Conservation (phyloP, 169 alveolate genomes). For the Plasmodium knowlesi region DNA sequence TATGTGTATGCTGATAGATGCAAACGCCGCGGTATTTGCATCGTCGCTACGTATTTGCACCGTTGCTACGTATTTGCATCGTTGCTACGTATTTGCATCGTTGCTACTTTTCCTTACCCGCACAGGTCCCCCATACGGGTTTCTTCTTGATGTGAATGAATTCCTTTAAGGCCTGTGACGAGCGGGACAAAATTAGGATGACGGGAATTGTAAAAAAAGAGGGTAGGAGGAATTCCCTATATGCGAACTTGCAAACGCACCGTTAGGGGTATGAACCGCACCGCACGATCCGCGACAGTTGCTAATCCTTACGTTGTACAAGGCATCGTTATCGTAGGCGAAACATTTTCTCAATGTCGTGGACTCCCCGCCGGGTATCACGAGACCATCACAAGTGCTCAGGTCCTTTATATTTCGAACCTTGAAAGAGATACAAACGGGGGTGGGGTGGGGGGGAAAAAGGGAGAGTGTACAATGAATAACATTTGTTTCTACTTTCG, state of each 20-base stretch:
- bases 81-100: neutral
- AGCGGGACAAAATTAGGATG: neutral
- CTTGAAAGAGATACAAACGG: neutral
- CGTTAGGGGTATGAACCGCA: neutral
- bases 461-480: neutral
- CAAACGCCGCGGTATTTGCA: too few species aligned
- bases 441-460: too few species aligned
- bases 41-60: neutral
- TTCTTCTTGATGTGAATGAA: constrained; percentile 54
- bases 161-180: constrained; percentile 31
- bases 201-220: neutral
- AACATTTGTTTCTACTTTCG: neutral
- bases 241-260: neutral
- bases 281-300: neutral
- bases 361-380: constrained; percentile 73
- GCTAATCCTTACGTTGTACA: constrained; percentile 29
- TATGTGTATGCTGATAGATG: neutral
- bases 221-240: neutral
- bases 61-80: neutral
- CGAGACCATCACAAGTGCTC: constrained; percentile 50
- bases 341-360: constrained; percentile 47
- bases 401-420: constrained; percentile 40
- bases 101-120: constrained; percentile 20
- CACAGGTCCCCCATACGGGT: constrained; percentile 74
- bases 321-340: constrained; percentile 60